Evolutionary conservation across 345 rosid genomes (phyloP).

Genomic region (Atalantia buxifolia): DNA sequence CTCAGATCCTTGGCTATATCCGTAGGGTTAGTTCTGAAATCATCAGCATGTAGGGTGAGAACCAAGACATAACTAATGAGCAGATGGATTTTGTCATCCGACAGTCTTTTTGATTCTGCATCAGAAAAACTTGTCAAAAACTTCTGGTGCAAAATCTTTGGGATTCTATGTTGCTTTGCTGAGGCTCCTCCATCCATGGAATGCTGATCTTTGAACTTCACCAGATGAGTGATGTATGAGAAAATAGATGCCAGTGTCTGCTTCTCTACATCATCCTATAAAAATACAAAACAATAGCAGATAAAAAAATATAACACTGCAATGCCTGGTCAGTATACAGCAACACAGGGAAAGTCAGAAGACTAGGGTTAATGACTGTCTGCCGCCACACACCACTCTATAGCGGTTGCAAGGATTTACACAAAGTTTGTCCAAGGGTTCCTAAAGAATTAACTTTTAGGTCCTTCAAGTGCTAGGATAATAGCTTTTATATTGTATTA

Average conservation of each 20-base stretch:
- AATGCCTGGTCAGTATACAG: not conserved
- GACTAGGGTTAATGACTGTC: not conserved
- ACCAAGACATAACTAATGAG: slow-evolving; percentile 76
- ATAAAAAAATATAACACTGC: not conserved
- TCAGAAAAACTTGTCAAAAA: slow-evolving; percentile 45
- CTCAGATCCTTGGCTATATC: slow-evolving; percentile 81
- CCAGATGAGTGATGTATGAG: slow-evolving; percentile 62
- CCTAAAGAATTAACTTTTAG: not conserved
- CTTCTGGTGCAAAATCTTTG: slow-evolving; percentile 48
- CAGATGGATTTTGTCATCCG: slow-evolving; percentile 53
- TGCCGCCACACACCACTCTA: not conserved
- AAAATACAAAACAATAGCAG: not conserved
- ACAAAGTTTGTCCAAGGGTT: not conserved
- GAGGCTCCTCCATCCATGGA: slow-evolving; percentile 48
- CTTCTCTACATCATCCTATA: slow-evolving; percentile 58
- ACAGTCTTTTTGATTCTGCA: slow-evolving; percentile 35
- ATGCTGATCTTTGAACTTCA: slow-evolving; percentile 72
- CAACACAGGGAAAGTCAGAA: not conserved
- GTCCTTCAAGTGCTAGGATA: not conserved
- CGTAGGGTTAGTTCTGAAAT: slow-evolving; percentile 50
- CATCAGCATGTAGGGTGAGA: slow-evolving; percentile 70
- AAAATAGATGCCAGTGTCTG: slow-evolving; percentile 40
- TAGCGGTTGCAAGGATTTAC: not conserved
- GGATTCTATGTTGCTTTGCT: slow-evolving; percentile 59
- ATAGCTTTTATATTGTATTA: not conserved